These are phyloP conservation scores for Paramecium pentaurelia DNA, from an alignment of 73 alveolate genomes.

Conservation along the genomic window DNA sequence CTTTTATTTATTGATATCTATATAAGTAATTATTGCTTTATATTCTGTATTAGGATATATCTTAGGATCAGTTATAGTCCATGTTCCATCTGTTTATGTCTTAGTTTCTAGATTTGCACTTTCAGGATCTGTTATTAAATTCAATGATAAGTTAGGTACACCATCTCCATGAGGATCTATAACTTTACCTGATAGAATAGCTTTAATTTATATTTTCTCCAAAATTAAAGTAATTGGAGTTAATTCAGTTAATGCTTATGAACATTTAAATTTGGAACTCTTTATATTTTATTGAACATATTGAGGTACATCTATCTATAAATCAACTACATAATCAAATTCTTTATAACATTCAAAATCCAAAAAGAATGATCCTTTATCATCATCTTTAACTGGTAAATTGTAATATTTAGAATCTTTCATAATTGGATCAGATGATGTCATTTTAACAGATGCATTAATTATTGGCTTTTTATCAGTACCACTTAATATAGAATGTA, in stretches of 20 bases:
- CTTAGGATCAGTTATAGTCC: neutral
- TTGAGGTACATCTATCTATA: constrained; percentile 5
- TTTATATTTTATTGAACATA: neutral
- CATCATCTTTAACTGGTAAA: neutral
- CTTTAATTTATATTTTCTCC: neutral
- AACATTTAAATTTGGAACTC: neutral
- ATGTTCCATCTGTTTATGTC: constrained; percentile 5
- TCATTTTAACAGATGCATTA: neutral
- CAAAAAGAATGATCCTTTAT: neutral
- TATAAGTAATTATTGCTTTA: neutral
- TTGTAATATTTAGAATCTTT: constrained; percentile 30
- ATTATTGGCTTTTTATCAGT: neutral
- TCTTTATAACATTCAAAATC: constrained; percentile 26
- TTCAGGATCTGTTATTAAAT: neutral
- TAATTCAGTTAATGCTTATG: neutral
- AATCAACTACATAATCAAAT: neutral
- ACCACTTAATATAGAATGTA: neutral
- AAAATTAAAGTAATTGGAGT: neutral
- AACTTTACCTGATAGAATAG: neutral
- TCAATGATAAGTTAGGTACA: neutral
- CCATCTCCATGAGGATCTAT: neutral
- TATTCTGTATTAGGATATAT: neutral
- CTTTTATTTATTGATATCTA: neutral
- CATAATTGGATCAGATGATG: neutral
- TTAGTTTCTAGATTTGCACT: neutral